A percentile compares a stretch with the other conserved stretches of the same genome.
These are phyloP conservation scores for Ramaria rubella DNA, from an alignment of 768 basidiomycete species.

Conservation along the genomic window DNA sequence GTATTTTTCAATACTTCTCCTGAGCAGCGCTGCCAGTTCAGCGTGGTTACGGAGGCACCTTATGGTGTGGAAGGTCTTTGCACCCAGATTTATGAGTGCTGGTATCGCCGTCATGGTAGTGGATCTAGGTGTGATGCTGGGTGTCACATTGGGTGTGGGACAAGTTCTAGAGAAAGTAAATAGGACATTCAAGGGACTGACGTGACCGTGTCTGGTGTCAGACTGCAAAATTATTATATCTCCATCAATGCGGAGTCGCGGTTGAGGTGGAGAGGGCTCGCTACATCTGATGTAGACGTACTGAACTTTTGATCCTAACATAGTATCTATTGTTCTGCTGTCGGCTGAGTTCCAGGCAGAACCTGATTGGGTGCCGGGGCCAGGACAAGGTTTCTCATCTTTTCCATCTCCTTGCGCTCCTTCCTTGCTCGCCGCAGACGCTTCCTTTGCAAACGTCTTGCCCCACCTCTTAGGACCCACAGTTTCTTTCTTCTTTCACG, in stretches of 20 bases:
- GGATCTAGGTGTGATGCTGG: constrained; percentile 62
- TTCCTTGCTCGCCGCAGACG: constrained; percentile 8
- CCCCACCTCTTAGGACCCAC: constrained; percentile 14
- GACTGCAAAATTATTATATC: too few species aligned
- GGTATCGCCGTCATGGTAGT: constrained; percentile 60
- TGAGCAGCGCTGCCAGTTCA: constrained; percentile 66
- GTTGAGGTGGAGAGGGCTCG: too few species aligned
- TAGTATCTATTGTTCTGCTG: background rate
- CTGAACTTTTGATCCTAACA: too few species aligned
- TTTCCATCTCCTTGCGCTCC: constrained; percentile 36
- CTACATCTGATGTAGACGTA: too few species aligned
- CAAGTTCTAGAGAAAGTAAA: constrained; percentile 27
- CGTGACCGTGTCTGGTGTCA: background rate
- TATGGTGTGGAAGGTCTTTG: constrained; percentile 99
- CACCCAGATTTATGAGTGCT: constrained; percentile 85
- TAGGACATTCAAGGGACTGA: background rate
- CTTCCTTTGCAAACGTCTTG: constrained; percentile 9
- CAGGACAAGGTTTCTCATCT: constrained; percentile 45
- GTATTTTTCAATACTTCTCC: constrained; percentile 58
- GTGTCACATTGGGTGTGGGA: constrained; percentile 50
- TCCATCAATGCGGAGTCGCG: too few species aligned
- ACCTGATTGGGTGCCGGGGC: constrained; percentile 54
- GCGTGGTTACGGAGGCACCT: constrained; percentile 76
- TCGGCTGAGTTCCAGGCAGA: constrained; percentile 31
- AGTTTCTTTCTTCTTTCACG: constrained; percentile 12